Base-by-base conservation (phyloP, 768 basidiomycete genomes). In the Sporobolomyces phaffii region DNA sequence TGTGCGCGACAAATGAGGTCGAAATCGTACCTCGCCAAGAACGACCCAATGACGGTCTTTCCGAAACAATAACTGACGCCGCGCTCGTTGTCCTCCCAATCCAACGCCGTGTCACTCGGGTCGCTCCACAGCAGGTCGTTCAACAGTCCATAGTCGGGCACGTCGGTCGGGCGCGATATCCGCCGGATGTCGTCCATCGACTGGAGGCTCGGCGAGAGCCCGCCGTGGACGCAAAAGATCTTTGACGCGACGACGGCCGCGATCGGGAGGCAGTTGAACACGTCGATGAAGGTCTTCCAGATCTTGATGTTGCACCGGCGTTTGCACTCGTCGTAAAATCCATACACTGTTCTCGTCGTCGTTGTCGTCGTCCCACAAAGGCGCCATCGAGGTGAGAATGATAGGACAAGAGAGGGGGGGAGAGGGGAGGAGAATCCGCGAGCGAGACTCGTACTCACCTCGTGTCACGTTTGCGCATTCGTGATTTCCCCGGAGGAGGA, bases 281-380 rank as follows among this genome's bases (percentile, higher is more conserved):
- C 94, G 80, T 99, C 96, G 78, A 98, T 90, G 78, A 99, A 98
- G 3, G 91, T 93, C 81, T 94, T 98, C 96, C 96, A 99, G 31
- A 90, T 93, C 81, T 98, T 99, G 83, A 98, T 91, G 78, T 94
- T 97, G 83, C 92, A 96, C 71, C 96, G 85, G 76, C 96, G 87
- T 81, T 99, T 99, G 83, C 96, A 99, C 80, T 99, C 96, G 80
- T 98, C 96, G 78, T 99, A 99, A 80, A 99, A 99, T 31, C 96
- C 96, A 75, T 99, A 99, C 26, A 98, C 96, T 97, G 76, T 4
- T 1, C 22, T 22, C 13, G 17, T 17, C 10, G 17, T 9, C 38
- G 10, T 9, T 9, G 38, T 38, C n/a, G n/a, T n/a, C n/a, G n/a
- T n/a, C n/a, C n/a, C n/a, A n/a, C n/a, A n/a, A n/a, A n/a, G 50